phyloP scores from a whole-genome alignment of 805 yeast species.

The Danielozyma ontarioensis region DNA sequence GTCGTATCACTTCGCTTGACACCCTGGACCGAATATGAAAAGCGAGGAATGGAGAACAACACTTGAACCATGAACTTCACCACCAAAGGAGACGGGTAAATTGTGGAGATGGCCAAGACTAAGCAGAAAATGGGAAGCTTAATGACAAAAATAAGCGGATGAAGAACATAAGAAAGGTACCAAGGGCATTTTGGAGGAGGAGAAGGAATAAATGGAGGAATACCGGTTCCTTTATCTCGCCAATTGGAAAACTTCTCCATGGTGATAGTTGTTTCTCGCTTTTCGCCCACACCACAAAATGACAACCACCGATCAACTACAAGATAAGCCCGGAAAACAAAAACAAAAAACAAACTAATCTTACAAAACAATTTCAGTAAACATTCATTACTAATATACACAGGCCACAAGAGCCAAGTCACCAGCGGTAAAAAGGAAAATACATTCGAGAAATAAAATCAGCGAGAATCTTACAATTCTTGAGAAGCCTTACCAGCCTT shows the following conservation, averaged over 20 bases:
- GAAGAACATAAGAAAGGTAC: constrained; percentile 5
- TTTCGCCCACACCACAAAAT: no score
- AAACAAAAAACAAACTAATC: no score
- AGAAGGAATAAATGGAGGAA: constrained; percentile 76
- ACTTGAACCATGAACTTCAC: constrained; percentile 15
- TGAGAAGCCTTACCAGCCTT: constrained; percentile 60
- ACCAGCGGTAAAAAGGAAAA: no score
- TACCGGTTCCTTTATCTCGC: constrained; percentile 92
- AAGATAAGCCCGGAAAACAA: no score
- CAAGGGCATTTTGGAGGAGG: constrained; percentile 15
- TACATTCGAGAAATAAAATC: background rate
- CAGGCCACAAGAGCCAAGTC: background rate
- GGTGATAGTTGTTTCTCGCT: no score
- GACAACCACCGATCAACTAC: no score
- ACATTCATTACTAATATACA: background rate
- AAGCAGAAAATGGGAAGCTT: constrained; percentile 26
- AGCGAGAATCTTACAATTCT: constrained; percentile 52
- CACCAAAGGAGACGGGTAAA: constrained; percentile 14
- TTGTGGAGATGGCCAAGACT: constrained; percentile 6
- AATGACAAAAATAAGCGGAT: constrained; percentile 11
- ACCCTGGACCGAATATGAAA: constrained; percentile 43
- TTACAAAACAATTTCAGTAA: no score
- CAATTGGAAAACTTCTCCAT: constrained; percentile 55
- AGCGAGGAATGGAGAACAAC: constrained; percentile 32
- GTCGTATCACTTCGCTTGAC: constrained; percentile 39